phyloP scores from a whole-genome alignment of 2,329 filamentous ascomycete species.

The Colletotrichum sp. region DNA sequence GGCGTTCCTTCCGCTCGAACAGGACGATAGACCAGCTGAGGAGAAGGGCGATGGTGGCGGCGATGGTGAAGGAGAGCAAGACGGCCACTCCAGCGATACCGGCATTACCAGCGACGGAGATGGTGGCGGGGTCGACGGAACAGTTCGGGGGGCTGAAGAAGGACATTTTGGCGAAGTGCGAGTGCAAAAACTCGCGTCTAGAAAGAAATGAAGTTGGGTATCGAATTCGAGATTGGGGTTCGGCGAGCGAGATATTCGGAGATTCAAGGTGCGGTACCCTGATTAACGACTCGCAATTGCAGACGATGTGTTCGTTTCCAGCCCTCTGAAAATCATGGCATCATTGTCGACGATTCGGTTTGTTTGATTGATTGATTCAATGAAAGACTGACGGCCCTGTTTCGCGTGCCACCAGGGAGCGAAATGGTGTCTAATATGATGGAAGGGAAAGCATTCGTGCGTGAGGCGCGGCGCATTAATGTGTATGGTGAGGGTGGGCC shows the following conservation, averaged over 20 bases:
- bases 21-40: constrained; percentile 63
- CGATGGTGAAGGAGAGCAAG: constrained; percentile 70
- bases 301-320: not conserved
- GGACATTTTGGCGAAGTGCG: not conserved
- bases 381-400: not conserved
- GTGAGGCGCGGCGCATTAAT: not conserved
- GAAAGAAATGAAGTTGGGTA: not conserved
- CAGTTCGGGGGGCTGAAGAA: constrained; percentile 4
- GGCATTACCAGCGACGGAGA: constrained; percentile 57
- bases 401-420: not conserved
- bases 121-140: constrained; percentile 22
- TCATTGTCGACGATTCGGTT: not conserved
- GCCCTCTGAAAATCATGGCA: not conserved
- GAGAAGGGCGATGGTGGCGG: constrained; percentile 60
- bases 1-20: constrained; percentile 52
- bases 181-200: not conserved
- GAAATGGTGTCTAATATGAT: not conserved
- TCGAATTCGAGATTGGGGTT: not conserved
- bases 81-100: constrained; percentile 64
- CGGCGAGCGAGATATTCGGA: not conserved
- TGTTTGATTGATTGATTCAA: not conserved
- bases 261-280: not conserved
- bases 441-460: not conserved
- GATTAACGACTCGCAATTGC: not conserved
- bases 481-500: not conserved